Evolutionary conservation across 2,329 filamentous ascomycete species (phyloP).

Genomic region (Geoglossum cookeanum): DNA sequence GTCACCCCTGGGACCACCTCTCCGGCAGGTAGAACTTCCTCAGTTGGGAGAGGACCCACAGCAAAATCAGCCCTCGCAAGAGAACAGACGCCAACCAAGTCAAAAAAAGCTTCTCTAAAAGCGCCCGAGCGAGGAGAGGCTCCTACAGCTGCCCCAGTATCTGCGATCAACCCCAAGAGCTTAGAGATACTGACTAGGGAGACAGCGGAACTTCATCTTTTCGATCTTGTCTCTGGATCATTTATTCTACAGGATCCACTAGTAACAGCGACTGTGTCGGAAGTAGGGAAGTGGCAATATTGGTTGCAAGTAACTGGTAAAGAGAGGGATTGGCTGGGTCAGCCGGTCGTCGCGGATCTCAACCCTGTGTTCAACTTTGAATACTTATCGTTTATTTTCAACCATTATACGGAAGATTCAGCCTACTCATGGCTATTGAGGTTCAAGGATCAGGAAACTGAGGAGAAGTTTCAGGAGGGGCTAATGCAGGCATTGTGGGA

Average conservation of each 20-base stretch:
- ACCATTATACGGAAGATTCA: slow-evolving; percentile 74
- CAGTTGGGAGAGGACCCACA: not conserved
- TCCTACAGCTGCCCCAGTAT: slow-evolving; percentile 40
- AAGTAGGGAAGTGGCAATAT: slow-evolving; percentile 83
- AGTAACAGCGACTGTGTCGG: slow-evolving; percentile 62
- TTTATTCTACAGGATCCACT: slow-evolving; percentile 64
- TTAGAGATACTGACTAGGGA: slow-evolving; percentile 58
- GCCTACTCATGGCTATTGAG: slow-evolving; percentile 91
- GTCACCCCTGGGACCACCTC: slow-evolving; percentile 15
- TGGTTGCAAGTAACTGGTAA: slow-evolving; percentile 73
- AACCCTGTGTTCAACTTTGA: slow-evolving; percentile 99
- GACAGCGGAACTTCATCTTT: slow-evolving; percentile 73
- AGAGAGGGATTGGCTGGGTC: slow-evolving; percentile 69
- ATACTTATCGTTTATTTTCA: slow-evolving; percentile 98
- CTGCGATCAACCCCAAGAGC: slow-evolving; percentile 42
- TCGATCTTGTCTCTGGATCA: slow-evolving; percentile 70
- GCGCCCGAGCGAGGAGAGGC: slow-evolving; percentile 20
- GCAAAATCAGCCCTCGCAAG: slow-evolving; percentile 12
- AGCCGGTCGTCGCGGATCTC: slow-evolving; percentile 71
- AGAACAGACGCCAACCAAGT: slow-evolving; percentile 7
- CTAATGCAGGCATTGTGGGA: slow-evolving; percentile 96
- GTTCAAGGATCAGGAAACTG: slow-evolving; percentile 64
- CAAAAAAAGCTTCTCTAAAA: slow-evolving; percentile 16
- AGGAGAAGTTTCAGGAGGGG: slow-evolving; percentile 81
- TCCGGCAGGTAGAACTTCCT: slow-evolving; percentile 6